Conservation (phyloP, 2,329 filamentous ascomycete genomes). For the Fusarium sarcochroum region DNA sequence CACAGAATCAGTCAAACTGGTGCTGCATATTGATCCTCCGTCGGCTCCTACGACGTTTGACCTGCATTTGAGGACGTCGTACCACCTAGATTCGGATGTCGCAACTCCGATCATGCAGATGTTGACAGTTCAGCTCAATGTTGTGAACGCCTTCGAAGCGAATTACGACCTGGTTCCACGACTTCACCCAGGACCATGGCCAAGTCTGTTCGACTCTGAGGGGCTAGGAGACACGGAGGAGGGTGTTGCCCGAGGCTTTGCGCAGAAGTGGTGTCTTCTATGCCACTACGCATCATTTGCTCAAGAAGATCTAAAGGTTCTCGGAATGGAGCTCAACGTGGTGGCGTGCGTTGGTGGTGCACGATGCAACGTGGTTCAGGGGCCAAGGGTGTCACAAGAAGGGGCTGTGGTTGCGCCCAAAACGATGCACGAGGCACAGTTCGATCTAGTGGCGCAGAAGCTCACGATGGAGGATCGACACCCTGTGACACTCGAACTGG, state of each 20-base stretch:
- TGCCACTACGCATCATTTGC: slow-evolving; percentile 85
- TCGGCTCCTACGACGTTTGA: slow-evolving; percentile 71
- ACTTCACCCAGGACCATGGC: slow-evolving; percentile 85
- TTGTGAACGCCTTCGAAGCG: slow-evolving; percentile 90
- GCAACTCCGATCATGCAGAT: slow-evolving; percentile 86
- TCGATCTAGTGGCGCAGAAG: slow-evolving; percentile 83
- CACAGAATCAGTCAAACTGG: slow-evolving; percentile 59
- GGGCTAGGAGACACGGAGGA: slow-evolving; percentile 57
- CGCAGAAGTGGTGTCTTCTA: slow-evolving; percentile 85
- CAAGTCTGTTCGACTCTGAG: slow-evolving; percentile 82
- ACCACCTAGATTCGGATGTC: slow-evolving; percentile 83
- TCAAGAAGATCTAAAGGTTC: slow-evolving; percentile 75
- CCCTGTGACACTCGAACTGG: slow-evolving; percentile 80
- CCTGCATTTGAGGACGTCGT: slow-evolving; percentile 79
- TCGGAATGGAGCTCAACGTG: slow-evolving; percentile 73
- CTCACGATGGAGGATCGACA: slow-evolving; percentile 84
- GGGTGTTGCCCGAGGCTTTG: slow-evolving; percentile 69
- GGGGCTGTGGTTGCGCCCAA: slow-evolving; percentile 72
- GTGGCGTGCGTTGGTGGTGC: slow-evolving; percentile 73
- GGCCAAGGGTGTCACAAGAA: slow-evolving; percentile 55
- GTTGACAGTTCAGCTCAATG: slow-evolving; percentile 75
- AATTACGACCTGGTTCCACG: slow-evolving; percentile 89
- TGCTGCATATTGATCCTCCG: slow-evolving; percentile 66
- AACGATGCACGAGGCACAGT: slow-evolving; percentile 78
- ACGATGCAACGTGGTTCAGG: slow-evolving; percentile 65